phyloP scores from a whole-genome alignment of 495 filamentous ascomycete species.

The Bacidia gigantensis region DNA sequence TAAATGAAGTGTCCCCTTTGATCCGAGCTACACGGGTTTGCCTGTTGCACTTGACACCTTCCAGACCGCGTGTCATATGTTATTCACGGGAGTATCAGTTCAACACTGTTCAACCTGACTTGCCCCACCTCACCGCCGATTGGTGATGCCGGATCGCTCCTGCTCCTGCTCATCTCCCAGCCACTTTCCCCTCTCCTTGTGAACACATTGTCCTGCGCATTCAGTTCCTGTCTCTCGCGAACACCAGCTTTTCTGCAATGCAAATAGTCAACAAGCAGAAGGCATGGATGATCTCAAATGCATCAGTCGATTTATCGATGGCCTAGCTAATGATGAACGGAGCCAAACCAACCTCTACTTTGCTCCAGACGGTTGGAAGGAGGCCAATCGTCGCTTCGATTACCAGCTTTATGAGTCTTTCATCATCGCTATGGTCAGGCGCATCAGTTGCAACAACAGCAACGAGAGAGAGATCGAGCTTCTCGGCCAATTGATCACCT shows the following conservation, averaged over 20 bases:
- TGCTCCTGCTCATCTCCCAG: too few relatives aligned
- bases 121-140: too few relatives aligned
- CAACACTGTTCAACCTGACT: too few relatives aligned
- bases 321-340: not conserved
- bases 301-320: not conserved
- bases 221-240: too few relatives aligned
- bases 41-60: not conserved
- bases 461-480: slow-evolving; percentile 1
- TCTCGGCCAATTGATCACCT: slow-evolving; percentile 4
- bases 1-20: not conserved
- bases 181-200: too few relatives aligned
- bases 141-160: too few relatives aligned
- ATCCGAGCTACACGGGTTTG: not conserved
- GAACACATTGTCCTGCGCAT: too few relatives aligned
- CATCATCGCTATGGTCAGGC: slow-evolving; percentile 8
- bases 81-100: too few relatives aligned
- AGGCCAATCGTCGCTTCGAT: not conserved
- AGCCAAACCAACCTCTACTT: too few relatives aligned
- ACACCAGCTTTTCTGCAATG: too few relatives aligned
- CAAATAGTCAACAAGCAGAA: too few relatives aligned
- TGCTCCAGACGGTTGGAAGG: slow-evolving; percentile 1
- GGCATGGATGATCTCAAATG: not conserved
- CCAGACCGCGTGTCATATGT: too few relatives aligned
- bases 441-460: slow-evolving; percentile 6
- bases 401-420: slow-evolving; percentile 5